Base-by-base conservation (phyloP, 2,329 filamentous ascomycete genomes). In the Diaporthe aspalathi region DNA sequence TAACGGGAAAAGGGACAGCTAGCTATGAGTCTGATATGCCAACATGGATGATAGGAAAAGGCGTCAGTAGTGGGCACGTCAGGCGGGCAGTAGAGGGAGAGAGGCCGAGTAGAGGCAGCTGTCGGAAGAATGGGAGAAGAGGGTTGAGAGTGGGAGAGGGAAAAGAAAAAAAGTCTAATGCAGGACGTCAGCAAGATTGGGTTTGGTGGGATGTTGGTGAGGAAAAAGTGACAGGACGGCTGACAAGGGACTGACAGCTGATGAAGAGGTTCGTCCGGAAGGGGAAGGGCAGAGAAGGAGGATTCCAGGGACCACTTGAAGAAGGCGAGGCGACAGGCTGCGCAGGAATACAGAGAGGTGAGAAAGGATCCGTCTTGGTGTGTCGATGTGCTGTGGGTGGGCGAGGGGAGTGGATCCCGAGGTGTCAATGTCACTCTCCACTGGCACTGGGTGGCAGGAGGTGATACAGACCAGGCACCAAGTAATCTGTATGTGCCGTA, bases 401-500 rank as follows among this genome's bases (percentile, higher is more conserved):
- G 62, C 56, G 66, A 53, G 62, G 65, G 70, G 47, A 63, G 69
- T 65, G 69, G 69, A 71, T 66, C 71, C 71, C 43, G 43, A 65
- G 27, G 38, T 57, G 71, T 54, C 68, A 66, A 73, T 71, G 65
- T 71, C 71, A 73, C 69, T 60, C 45, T n/a, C n/a, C n/a, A n/a
- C n/a, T n/a, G n/a, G n/a, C 29, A 17, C 35, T 43, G 27, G 24
- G 69, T 68, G 65, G 69, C 60, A 49, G 67, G 67, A 62, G 40
- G 52, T 60, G 67, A 60, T 70, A 72, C 69, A 71, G 67, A 73
- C 45, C 69, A 71, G 68, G 71, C 71, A 70, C 35, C 71, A 67
- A 65, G 62, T 70, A 72, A 63, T 63, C 60, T 40, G 29, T 56
- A 40, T 66, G 45, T 38, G 12, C 35, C 35, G 35, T 67, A 56